Percentiles rank a stretch among this genome's conserved stretches.
Evolutionary conservation across 441 rosid genomes (phyloP).

Genomic region (Breynia disticha): DNA sequence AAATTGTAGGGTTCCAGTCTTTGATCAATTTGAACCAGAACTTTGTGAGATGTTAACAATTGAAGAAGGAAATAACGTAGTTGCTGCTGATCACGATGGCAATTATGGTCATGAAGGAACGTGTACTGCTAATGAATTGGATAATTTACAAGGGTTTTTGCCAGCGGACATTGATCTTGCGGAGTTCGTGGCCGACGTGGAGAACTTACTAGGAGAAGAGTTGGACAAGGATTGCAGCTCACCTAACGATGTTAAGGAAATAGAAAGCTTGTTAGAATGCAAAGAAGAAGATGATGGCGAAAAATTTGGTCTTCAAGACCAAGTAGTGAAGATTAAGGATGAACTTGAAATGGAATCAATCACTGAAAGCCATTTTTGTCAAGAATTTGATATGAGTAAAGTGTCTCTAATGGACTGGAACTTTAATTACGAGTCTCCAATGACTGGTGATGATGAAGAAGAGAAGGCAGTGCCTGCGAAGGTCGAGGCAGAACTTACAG

Average conservation of each 20-base stretch:
- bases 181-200: slow-evolving; percentile 47
- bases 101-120: slow-evolving; percentile 15
- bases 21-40: slow-evolving; percentile 32
- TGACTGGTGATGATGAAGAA: slow-evolving; percentile 10
- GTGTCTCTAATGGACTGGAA: slow-evolving; percentile 18
- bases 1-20: slow-evolving; percentile 54
- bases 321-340: slow-evolving; percentile 26
- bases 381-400: slow-evolving; percentile 13
- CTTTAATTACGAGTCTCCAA: slow-evolving; percentile 16
- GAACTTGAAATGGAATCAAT: slow-evolving; percentile 20
- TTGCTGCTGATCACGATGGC: slow-evolving; percentile 8
- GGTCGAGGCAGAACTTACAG: slow-evolving; percentile 1
- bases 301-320: slow-evolving; percentile 1
- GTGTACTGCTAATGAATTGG: slow-evolving; percentile 15
- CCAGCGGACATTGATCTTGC: slow-evolving; percentile 48
- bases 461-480: slow-evolving; percentile 16
- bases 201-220: slow-evolving; percentile 34
- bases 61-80: slow-evolving; percentile 10
- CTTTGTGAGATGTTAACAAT: slow-evolving; percentile 8
- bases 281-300: slow-evolving; percentile 24
- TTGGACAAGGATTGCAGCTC: slow-evolving; percentile 16
- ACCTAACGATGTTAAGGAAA: slow-evolving; percentile 14
- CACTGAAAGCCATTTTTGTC: slow-evolving; percentile 8
- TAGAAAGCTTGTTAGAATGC: slow-evolving; percentile 17
- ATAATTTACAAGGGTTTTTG: slow-evolving; percentile 25